Base-by-base conservation (phyloP, 2,329 filamentous ascomycete genomes). In the Dactylonectria macrodidyma region DNA sequence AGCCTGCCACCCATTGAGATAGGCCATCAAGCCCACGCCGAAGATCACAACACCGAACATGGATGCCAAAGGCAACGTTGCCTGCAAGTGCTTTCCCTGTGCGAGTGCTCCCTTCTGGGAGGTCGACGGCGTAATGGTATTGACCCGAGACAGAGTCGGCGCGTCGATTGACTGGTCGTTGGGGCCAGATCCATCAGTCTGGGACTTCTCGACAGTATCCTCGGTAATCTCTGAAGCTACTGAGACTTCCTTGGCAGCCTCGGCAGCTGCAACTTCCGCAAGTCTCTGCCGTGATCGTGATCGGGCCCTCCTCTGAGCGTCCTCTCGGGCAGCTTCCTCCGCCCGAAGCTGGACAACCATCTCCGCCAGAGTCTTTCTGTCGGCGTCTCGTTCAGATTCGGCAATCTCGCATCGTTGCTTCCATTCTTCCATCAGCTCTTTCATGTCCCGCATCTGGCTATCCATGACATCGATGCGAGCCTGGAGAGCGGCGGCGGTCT, bases 291-390 rank as follows among this genome's bases (percentile, higher is more conserved):
- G 75, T 41, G 82, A 83, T 12, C 78, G 74, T n/a, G 82, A 83
- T 24, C 79, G 81, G 2, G 78, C 77, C 56, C 80, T 83, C 68
- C 82, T 79, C 38, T 82, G 82, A 3, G 81, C 81, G n/a, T 81
- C 84, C 36, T 81, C 82, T 72, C 82, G 84, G 70, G 78, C 82
- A 34, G 84, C 86, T 71, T 88, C 89, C 73, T 91, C 90, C 73
- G 95, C 87, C 60, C 95, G 90, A 63, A 98, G 92, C 72, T 92
- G 91, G 74, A 93, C 86, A 12, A 98, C 91, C 94, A 98, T 96
- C 78, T 97, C 93, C 1, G 93, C 91, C 51, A 99, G 83, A 1
- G 92, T 92, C 79, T 92, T 91, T 62, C 92, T 90, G 61, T 91
- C 90, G 48, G 89, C 86, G 62, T 92, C 90, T 52, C 92, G 89